Conservation (phyloP, 2,329 filamentous ascomycete species). For the Sarocladium strictum region DNA sequence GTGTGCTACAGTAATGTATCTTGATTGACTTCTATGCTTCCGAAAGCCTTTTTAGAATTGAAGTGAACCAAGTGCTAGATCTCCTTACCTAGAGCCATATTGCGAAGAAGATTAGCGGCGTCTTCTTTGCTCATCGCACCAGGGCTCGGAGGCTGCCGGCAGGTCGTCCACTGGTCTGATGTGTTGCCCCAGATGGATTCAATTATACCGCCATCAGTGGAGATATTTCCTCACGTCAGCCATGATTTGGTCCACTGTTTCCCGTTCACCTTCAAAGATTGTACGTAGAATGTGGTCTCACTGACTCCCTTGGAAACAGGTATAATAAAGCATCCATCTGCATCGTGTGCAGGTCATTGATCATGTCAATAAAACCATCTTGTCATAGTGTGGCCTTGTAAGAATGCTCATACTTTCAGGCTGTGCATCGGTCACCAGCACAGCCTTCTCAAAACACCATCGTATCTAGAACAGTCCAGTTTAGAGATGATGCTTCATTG, state of each 20-base stretch:
- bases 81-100: slow-evolving; percentile 6
- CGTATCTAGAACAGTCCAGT: too few relatives aligned
- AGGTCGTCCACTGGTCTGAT: slow-evolving; percentile 51
- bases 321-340: too few relatives aligned
- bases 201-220: slow-evolving; percentile 55
- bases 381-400: too few relatives aligned
- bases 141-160: slow-evolving; percentile 55
- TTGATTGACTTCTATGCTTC: too few relatives aligned
- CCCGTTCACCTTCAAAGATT: slow-evolving; percentile 61
- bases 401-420: too few relatives aligned
- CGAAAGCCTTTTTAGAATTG: too few relatives aligned
- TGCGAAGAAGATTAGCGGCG: slow-evolving; percentile 12
- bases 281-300: slow-evolving; percentile 52
- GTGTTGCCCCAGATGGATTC: slow-evolving; percentile 57
- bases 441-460: too few relatives aligned
- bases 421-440: too few relatives aligned
- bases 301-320: slow-evolving; percentile 41
- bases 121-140: slow-evolving; percentile 25
- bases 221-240: slow-evolving; percentile 62
- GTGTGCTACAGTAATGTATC: too few relatives aligned
- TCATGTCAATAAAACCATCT: too few relatives aligned
- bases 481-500: too few relatives aligned
- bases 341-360: too few relatives aligned
- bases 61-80: neutral
- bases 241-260: slow-evolving; percentile 56